A percentile compares a stretch with the other conserved stretches of the same genome.
Conservation (phyloP, 1,284 basidiomycete species). For the Boletellus dicymbophilus region DNA sequence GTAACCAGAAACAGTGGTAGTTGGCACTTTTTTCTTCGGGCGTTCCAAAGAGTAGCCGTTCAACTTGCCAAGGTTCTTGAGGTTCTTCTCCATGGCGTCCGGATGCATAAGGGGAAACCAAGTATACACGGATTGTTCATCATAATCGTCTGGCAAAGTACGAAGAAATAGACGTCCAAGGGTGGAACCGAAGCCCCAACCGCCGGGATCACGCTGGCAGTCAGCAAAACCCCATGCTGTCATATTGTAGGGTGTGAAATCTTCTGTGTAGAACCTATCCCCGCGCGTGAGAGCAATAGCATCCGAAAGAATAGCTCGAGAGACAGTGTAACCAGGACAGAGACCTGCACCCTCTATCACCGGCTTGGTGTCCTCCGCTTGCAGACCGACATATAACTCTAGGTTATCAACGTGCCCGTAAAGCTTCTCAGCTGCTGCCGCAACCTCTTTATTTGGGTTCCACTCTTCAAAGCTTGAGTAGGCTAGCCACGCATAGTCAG, state of each 20-base stretch:
- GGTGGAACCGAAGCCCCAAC: constrained; percentile 72
- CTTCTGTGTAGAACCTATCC: constrained; percentile 82
- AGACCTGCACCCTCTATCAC: constrained; percentile 78
- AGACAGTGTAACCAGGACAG: constrained; percentile 84
- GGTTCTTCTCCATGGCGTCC: constrained; percentile 58
- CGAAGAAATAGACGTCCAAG: constrained; percentile 75
- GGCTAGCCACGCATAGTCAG: constrained; percentile 34
- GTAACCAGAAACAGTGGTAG: constrained; percentile 46
- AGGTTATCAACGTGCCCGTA: constrained; percentile 79
- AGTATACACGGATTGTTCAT: constrained; percentile 72
- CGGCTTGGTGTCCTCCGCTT: constrained; percentile 74
- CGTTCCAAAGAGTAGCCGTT: constrained; percentile 54
- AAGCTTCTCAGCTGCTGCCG: constrained; percentile 72
- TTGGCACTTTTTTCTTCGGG: constrained; percentile 36
- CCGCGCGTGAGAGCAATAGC: constrained; percentile 86
- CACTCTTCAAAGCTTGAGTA: constrained; percentile 77
- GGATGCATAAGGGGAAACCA: constrained; percentile 89
- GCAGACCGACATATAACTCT: constrained; percentile 80
- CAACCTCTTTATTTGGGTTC: constrained; percentile 77
- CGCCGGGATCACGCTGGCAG: constrained; percentile 68
- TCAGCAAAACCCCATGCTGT: constrained; percentile 84
- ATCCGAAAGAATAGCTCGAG: constrained; percentile 85
- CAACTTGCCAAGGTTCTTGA: constrained; percentile 55
- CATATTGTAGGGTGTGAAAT: constrained; percentile 80
- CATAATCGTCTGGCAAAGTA: constrained; percentile 69